These are phyloP conservation scores for Agrocybe praecox DNA, from an alignment of 768 basidiomycete species.

Conservation along the genomic window DNA sequence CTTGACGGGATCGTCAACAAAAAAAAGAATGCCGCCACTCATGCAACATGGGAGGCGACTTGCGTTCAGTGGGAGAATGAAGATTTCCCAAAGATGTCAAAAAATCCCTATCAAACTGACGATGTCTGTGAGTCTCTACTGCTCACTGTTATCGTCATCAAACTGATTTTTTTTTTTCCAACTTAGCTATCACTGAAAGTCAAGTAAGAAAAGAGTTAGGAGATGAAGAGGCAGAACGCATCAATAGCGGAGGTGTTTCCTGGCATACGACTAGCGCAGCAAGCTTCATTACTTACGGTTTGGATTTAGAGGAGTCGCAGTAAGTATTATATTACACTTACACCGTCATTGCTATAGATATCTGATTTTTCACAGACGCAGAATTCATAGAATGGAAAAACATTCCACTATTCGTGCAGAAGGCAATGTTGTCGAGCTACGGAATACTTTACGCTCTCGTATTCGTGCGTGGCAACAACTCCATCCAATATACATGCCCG, in stretches of 20 bases:
- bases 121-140: neutral
- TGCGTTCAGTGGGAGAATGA: slow-evolving; percentile 5
- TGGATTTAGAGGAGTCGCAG: neutral
- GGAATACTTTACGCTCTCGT: slow-evolving; percentile 5
- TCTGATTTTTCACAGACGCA: neutral
- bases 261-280: neutral
- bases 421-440: slow-evolving; percentile 6
- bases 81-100: neutral
- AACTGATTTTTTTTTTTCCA: neutral
- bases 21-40: neutral
- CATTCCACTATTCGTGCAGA: neutral
- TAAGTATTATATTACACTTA: neutral
- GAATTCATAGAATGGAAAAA: neutral
- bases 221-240: neutral
- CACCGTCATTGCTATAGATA: too few relatives aligned
- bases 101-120: neutral
- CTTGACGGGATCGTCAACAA: neutral
- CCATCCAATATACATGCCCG: slow-evolving; percentile 15
- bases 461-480: slow-evolving; percentile 15
- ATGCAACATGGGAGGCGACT: neutral
- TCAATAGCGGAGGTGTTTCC: neutral
- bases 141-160: neutral
- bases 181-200: neutral
- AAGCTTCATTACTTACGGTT: neutral
- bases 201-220: neutral